Conservation (phyloP, 805 yeast species). For the Torulaspora delbrueckii region DNA sequence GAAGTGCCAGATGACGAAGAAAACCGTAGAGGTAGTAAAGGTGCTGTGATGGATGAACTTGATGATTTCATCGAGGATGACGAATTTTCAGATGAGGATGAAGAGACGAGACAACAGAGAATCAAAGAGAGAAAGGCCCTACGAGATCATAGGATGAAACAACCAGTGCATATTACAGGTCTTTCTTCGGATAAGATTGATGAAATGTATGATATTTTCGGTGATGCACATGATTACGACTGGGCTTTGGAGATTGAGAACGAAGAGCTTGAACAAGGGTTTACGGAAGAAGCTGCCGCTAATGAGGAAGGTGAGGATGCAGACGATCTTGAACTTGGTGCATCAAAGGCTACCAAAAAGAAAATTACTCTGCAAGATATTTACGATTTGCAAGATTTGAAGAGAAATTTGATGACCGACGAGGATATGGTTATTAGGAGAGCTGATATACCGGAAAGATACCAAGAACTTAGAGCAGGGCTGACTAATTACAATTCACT, state of each 20-base stretch:
- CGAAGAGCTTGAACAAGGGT: slow-evolving; percentile 45
- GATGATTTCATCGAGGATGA: slow-evolving; percentile 98
- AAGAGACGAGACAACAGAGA: slow-evolving; percentile 44
- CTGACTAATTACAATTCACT: slow-evolving; percentile 62
- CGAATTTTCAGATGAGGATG: slow-evolving; percentile 82
- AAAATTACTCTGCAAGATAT: slow-evolving; percentile 70
- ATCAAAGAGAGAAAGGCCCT: slow-evolving; percentile 29
- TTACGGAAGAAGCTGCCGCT: slow-evolving; percentile 43
- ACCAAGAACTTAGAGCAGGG: slow-evolving; percentile 63
- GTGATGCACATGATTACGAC: slow-evolving; percentile 94
- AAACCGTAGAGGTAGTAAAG: slow-evolving; percentile 30
- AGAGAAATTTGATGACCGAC: slow-evolving; percentile 85
- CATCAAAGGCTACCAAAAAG: slow-evolving; percentile 21
- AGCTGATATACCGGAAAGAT: slow-evolving; percentile 89
- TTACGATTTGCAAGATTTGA: slow-evolving; percentile 89
- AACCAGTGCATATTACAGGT: slow-evolving; percentile 54
- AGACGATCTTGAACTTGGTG: slow-evolving; percentile 37
- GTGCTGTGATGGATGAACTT: slow-evolving; percentile 64
- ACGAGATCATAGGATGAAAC: slow-evolving; percentile 43
- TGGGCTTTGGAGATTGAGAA: slow-evolving; percentile 96
- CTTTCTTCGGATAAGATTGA: slow-evolving; percentile 86
- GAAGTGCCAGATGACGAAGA: slow-evolving; percentile 23
- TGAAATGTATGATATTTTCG: slow-evolving; percentile 91
- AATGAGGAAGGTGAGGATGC: slow-evolving; percentile 37
- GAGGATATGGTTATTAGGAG: slow-evolving; percentile 84